A percentile compares a stretch with the other conserved stretches of the same genome.
Evolutionary conservation across 2,329 filamentous ascomycete species (phyloP).

Genomic region (Magnaporthiopsis incrustans): DNA sequence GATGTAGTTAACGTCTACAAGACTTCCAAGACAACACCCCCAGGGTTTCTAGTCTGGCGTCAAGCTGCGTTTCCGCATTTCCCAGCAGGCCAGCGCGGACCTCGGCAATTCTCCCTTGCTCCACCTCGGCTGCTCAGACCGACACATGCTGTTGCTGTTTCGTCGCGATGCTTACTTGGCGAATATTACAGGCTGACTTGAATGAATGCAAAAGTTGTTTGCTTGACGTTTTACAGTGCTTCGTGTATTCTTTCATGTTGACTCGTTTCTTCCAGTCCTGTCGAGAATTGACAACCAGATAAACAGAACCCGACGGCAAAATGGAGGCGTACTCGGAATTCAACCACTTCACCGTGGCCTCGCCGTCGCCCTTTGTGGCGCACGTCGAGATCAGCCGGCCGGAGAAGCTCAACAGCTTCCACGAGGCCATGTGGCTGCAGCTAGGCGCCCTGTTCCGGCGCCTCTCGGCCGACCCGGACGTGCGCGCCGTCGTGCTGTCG

Average conservation of each 20-base stretch:
- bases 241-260: not conserved
- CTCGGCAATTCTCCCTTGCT: not conserved
- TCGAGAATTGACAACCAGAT: too few relatives aligned
- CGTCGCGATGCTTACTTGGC: not conserved
- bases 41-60: not conserved
- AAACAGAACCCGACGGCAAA: too few relatives aligned
- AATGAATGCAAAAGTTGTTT: not conserved
- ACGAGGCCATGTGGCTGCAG: slow-evolving; percentile 79
- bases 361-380: slow-evolving; percentile 71
- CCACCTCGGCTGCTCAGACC: not conserved
- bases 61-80: not conserved
- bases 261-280: not conserved
- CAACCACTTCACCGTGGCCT: slow-evolving; percentile 25
- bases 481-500: slow-evolving; percentile 72
- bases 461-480: slow-evolving; percentile 62
- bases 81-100: not conserved
- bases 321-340: not conserved
- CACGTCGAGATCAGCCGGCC: slow-evolving; percentile 89
- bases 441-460: slow-evolving; percentile 62
- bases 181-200: not conserved
- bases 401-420: slow-evolving; percentile 81
- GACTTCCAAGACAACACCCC: too few relatives aligned
- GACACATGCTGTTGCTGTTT: not conserved
- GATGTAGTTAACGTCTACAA: too few relatives aligned
- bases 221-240: not conserved